Evolutionary conservation across 257 asterid genomes (phyloP), one percentile per base, ranked within the genome.

Genomic region (Solanum peruvianum): DNA sequence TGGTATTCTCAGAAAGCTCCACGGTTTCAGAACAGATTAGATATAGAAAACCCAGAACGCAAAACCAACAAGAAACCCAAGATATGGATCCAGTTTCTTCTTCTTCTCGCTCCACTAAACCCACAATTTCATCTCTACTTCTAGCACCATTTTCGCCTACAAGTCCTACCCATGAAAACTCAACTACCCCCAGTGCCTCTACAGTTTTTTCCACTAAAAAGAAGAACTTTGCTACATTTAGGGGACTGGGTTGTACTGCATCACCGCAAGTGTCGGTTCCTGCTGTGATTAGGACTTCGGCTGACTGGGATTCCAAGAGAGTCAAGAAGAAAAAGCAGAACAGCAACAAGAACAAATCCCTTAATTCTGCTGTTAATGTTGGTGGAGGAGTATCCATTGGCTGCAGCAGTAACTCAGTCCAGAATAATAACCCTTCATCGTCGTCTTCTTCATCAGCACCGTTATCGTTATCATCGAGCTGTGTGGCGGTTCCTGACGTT

Each of bases 251-350:
- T 7, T 96, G 99, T 87, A 88, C 98, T 4, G 98, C 98, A 75
- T 92, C 99, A 78, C 88, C 98, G 1, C 98, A 96, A 85, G 99
- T 96, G 58, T 96, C 99, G 9, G 98, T 96, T 15, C 98, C 99
- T 60, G 98, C 97, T 1, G 94, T 91, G 3, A 95, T 96, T 18
- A 92, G 99, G 88, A 89, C 93, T 2, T 95, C 99, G 1, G 98
- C 98, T 82, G 92, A 91, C 82, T 96, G 99, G 99, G 98, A 95
- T 67, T 76, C 93, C 85, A 93, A 94, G 92, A 95, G 92, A 85
- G 90, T 93, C 39, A 96, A 91, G 88, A 86, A 49, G 84, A 86
- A 86, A 44, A 85, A 85, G 9, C 47, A 49, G 52, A 70, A 39
- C 45, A 27, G 66, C 25, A 85, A 45, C 49, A 71, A 47, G 82